Conservation (phyloP, 2,329 filamentous ascomycete species). For the Cladophialophora carrionii region DNA sequence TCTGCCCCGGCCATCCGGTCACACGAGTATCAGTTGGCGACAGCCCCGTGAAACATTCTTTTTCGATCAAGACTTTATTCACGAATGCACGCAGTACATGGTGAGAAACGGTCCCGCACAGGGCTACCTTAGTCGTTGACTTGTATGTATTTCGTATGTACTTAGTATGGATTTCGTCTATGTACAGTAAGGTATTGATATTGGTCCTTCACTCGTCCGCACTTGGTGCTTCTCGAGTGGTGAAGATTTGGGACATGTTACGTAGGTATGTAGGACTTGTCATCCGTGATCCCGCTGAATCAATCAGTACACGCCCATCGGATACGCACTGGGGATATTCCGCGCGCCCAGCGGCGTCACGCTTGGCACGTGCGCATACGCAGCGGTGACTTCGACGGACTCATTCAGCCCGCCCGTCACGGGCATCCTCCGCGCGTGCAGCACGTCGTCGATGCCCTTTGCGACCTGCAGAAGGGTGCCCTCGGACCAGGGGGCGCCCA, state of each 20-base stretch:
- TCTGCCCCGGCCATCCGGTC: not conserved
- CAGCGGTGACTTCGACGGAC: conserved; percentile 24
- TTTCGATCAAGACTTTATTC: not conserved
- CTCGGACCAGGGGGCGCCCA: conserved; percentile 62
- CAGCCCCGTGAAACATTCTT: not conserved
- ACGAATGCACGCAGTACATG: not conserved
- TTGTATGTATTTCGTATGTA: too few species aligned
- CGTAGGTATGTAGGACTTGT: too few species aligned
- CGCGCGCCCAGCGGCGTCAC: conserved; percentile 23
- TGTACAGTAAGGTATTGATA: too few species aligned
- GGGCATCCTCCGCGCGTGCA: conserved; percentile 54
- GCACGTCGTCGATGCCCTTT: conserved; percentile 54
- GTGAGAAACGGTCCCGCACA: too few species aligned
- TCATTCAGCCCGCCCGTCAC: conserved; percentile 32
- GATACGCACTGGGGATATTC: conserved; percentile 34
- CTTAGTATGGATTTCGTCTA: too few species aligned
- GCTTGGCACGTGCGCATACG: conserved; percentile 23
- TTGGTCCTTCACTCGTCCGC: too few species aligned
- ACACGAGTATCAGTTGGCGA: not conserved
- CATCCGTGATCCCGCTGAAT: too few species aligned
- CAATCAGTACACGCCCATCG: conserved; percentile 30
- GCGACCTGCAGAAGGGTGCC: conserved; percentile 58
- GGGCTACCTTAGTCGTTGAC: too few species aligned
- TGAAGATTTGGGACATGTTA: too few species aligned
- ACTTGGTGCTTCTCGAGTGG: too few species aligned